phyloP scores from a whole-genome alignment of 164 flowering plant genomes.

The Macadamia tetraphylla region DNA sequence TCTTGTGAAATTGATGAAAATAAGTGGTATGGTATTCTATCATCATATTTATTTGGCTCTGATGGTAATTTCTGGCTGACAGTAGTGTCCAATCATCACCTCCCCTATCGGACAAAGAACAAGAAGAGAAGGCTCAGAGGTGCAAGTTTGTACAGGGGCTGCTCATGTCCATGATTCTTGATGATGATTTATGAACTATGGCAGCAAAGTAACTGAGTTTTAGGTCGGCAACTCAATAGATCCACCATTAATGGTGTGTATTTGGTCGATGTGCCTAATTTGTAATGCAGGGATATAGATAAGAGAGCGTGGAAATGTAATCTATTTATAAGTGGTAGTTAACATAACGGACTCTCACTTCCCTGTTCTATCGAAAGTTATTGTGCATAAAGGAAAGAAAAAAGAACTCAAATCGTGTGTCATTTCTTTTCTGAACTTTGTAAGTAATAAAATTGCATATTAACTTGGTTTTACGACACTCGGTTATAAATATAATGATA shows the following conservation, averaged over 20 bases:
- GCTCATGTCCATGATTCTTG: constrained; percentile 57
- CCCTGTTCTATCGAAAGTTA: constrained; percentile 3
- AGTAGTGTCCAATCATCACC: constrained; percentile 24
- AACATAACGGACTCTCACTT: constrained; percentile 1
- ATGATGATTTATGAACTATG: constrained; percentile 27
- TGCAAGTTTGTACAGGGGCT: constrained; percentile 61
- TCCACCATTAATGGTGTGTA: neutral
- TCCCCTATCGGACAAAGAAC: constrained; percentile 43
- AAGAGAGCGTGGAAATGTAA: constrained; percentile 7
- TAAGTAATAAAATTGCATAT: too few relatives aligned
- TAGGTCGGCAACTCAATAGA: neutral
- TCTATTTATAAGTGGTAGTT: neutral
- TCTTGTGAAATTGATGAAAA: too few relatives aligned
- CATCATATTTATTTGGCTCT: neutral
- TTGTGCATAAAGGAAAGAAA: constrained; percentile 10
- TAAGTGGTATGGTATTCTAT: too few relatives aligned
- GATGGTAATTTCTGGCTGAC: constrained; percentile 18
- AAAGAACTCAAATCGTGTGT: neutral
- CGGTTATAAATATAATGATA: too few relatives aligned
- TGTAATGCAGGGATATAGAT: constrained; percentile 1
- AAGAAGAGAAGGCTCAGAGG: constrained; percentile 50
- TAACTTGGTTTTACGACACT: too few relatives aligned
- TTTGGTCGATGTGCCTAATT: neutral
- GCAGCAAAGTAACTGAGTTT: neutral
- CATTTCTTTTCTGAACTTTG: neutral